These are phyloP conservation scores for Laburnicola sp. DNA, from an alignment of 2,329 filamentous ascomycete genomes.

Conservation along the genomic window DNA sequence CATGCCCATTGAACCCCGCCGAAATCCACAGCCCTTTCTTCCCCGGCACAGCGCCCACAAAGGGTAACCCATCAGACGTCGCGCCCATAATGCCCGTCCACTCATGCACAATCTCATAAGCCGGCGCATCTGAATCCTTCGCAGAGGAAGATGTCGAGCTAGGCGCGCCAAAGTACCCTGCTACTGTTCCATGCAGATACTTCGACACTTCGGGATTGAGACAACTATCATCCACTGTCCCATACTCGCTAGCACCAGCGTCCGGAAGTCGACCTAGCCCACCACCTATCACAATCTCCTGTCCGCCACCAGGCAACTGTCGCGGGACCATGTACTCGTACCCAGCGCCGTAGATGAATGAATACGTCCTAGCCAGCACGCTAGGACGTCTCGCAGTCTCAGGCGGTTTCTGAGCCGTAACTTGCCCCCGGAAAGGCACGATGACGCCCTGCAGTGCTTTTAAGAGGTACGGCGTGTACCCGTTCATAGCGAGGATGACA, in stretches of 20 bases:
- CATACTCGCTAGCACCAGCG: constrained; percentile 55
- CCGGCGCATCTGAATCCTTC: constrained; percentile 9
- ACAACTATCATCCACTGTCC: constrained; percentile 60
- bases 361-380: constrained; percentile 58
- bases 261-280: constrained; percentile 51
- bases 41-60: constrained; percentile 50
- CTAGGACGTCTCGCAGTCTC: constrained; percentile 42
- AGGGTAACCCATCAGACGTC: constrained; percentile 55
- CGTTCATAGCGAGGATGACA: constrained; percentile 42
- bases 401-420: constrained; percentile 44
- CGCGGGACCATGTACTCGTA: constrained; percentile 70
- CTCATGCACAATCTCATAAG: constrained; percentile 37
- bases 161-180: constrained; percentile 55
- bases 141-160: constrained; percentile 39
- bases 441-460: constrained; percentile 46
- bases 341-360: constrained; percentile 62
- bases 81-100: constrained; percentile 59
- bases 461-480: constrained; percentile 38
- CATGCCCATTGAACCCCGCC: constrained; percentile 66
- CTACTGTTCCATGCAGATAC: constrained; percentile 51
- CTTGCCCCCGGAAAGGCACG: constrained; percentile 48
- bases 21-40: constrained; percentile 57
- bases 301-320: constrained; percentile 42
- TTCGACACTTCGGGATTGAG: constrained; percentile 56
- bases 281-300: constrained; percentile 66